A percentile compares a stretch with the other conserved stretches of the same genome.
These are phyloP conservation scores for Cynanchum wilfordii DNA, from an alignment of 257 asterid genomes.

Conservation along the genomic window DNA sequence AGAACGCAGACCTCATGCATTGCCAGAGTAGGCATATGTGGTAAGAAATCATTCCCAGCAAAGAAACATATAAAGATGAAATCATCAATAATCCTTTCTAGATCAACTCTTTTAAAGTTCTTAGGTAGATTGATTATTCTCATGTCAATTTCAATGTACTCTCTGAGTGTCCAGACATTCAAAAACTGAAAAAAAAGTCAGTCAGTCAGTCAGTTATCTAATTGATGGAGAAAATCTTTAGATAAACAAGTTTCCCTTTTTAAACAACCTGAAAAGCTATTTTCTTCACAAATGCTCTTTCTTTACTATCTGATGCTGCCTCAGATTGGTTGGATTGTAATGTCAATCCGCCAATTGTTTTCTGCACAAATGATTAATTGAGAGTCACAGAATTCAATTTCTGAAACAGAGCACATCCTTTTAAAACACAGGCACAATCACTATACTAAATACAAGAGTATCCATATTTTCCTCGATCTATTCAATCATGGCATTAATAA, in stretches of 20 bases:
- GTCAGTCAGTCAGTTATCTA: background rate
- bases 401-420: conserved; percentile 14
- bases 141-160: conserved; percentile 49
- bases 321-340: background rate
- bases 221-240: background rate
- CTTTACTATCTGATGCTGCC: background rate
- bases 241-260: background rate
- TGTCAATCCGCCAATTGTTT: background rate
- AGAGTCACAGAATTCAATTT: background rate
- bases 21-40: conserved; percentile 51
- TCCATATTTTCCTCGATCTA: too few species aligned
- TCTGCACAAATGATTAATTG: background rate
- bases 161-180: conserved; percentile 46
- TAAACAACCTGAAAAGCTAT: conserved; percentile 15
- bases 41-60: conserved; percentile 68
- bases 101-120: conserved; percentile 18
- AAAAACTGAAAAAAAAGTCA: conserved; percentile 34
- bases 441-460: too few species aligned
- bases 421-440: background rate
- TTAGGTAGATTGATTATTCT: conserved; percentile 26
- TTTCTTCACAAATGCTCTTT: conserved; percentile 4
- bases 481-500: too few species aligned
- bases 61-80: conserved; percentile 61
- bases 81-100: conserved; percentile 51
- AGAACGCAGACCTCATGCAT: conserved; percentile 44